phyloP scores from a whole-genome alignment of 108 stramenopile genomes.

The Cylindrotheca fusiformis region DNA sequence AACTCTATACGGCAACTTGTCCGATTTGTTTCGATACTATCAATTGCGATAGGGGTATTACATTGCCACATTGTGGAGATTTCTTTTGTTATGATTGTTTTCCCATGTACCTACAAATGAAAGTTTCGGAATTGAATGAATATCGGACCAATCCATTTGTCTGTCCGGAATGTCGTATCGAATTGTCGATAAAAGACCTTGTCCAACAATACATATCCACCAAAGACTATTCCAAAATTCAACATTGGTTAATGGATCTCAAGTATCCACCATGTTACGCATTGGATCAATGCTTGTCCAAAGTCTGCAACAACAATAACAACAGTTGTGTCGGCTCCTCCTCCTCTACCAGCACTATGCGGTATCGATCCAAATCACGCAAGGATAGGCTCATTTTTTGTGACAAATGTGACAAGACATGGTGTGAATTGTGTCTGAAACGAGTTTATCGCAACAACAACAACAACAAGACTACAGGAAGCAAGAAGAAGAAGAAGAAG shows the following conservation, averaged over 20 bases:
- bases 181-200: conserved; percentile 21
- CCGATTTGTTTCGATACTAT: conserved; percentile 45
- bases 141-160: conserved; percentile 39
- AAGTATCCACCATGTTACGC: conserved; percentile 32
- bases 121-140: conserved; percentile 28
- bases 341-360: conserved; percentile 4
- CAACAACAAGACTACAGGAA: conserved; percentile 1
- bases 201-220: conserved; percentile 23
- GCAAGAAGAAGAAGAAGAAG: no score
- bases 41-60: conserved; percentile 14
- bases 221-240: conserved; percentile 20
- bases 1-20: conserved; percentile 24
- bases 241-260: conserved; percentile 32
- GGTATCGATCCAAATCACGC: not conserved
- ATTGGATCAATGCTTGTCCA: conserved; percentile 28
- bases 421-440: conserved; percentile 45
- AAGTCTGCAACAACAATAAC: conserved; percentile 10
- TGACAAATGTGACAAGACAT: conserved; percentile 30
- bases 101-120: conserved; percentile 15
- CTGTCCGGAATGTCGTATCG: conserved; percentile 37
- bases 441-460: conserved; percentile 10
- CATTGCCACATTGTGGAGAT: conserved; percentile 32
- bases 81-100: conserved; percentile 40
- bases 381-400: conserved; percentile 19
- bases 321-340: conserved; percentile 5